Evolutionary conservation across 129 eudicot species (phyloP).

Genomic region (Artemisia argyi): DNA sequence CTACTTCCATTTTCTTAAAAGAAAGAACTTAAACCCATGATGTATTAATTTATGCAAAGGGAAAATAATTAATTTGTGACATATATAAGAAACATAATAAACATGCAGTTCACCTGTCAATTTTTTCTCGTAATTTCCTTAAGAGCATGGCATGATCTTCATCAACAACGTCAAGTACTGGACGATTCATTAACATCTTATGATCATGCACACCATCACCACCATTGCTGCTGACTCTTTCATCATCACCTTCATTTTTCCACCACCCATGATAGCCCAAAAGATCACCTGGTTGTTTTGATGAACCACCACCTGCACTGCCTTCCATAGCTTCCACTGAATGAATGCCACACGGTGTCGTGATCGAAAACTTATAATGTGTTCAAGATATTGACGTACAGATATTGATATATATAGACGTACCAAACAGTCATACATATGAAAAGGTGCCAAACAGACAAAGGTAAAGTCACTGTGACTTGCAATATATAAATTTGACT

Average conservation of each 20-base stretch:
- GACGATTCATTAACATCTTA: neutral
- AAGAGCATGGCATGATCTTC: neutral
- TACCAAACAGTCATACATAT: neutral
- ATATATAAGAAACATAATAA: neutral
- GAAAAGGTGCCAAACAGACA: neutral
- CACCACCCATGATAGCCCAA: neutral
- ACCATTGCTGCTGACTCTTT: neutral
- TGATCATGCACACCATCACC: too few relatives aligned
- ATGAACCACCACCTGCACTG: neutral
- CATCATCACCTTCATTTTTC: neutral
- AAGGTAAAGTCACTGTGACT: neutral
- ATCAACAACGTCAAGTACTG: neutral
- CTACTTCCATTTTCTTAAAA: too few relatives aligned
- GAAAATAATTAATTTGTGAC: too few relatives aligned
- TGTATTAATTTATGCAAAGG: too few relatives aligned
- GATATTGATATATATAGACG: too few relatives aligned
- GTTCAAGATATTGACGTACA: neutral
- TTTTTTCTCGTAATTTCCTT: neutral
- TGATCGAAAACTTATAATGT: neutral
- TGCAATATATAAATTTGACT: too few relatives aligned
- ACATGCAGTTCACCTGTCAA: neutral
- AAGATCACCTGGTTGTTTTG: neutral
- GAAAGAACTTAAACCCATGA: too few relatives aligned
- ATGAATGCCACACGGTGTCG: neutral
- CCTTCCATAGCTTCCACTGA: neutral